These are phyloP conservation scores for Ustilago nuda DNA, from an alignment of 1,284 basidiomycete species.

Conservation along the genomic window DNA sequence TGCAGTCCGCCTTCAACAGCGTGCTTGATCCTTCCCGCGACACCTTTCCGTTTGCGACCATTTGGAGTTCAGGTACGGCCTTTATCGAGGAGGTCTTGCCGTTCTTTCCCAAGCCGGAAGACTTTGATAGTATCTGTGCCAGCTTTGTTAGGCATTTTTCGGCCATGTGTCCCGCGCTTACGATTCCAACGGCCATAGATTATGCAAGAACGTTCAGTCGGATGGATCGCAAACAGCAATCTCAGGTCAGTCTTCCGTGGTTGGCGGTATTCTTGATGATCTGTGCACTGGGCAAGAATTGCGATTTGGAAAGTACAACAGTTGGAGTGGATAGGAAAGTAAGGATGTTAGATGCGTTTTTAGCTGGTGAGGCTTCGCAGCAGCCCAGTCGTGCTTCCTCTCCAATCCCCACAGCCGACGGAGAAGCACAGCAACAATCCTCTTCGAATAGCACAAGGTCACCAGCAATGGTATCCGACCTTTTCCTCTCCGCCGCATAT, in stretches of 20 bases:
- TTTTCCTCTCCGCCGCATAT: slow-evolving; percentile 47
- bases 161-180: slow-evolving; percentile 37
- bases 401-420: neutral
- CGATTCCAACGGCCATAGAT: slow-evolving; percentile 36
- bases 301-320: slow-evolving; percentile 39
- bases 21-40: slow-evolving; percentile 42
- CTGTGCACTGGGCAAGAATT: slow-evolving; percentile 45
- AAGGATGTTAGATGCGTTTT: slow-evolving; percentile 37
- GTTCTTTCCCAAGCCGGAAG: slow-evolving; percentile 37
- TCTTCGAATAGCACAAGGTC: neutral
- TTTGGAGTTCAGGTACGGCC: slow-evolving; percentile 46
- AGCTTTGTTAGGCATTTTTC: slow-evolving; percentile 38
- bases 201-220: slow-evolving; percentile 35
- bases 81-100: slow-evolving; percentile 50
- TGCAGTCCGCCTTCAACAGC: slow-evolving; percentile 46
- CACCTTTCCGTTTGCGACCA: slow-evolving; percentile 49
- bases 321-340: slow-evolving; percentile 39
- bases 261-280: slow-evolving; percentile 49
- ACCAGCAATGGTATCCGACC: slow-evolving; percentile 44
- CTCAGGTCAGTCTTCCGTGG: slow-evolving; percentile 33
- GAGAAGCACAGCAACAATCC: neutral
- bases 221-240: slow-evolving; percentile 33
- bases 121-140: slow-evolving; percentile 45
- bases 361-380: slow-evolving; percentile 28
- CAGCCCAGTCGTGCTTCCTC: slow-evolving; percentile 33